Evolutionary conservation across 257 asterid genomes (phyloP), one percentile per base, ranked within the genome.

Genomic region (Haberlea rhodopensis): DNA sequence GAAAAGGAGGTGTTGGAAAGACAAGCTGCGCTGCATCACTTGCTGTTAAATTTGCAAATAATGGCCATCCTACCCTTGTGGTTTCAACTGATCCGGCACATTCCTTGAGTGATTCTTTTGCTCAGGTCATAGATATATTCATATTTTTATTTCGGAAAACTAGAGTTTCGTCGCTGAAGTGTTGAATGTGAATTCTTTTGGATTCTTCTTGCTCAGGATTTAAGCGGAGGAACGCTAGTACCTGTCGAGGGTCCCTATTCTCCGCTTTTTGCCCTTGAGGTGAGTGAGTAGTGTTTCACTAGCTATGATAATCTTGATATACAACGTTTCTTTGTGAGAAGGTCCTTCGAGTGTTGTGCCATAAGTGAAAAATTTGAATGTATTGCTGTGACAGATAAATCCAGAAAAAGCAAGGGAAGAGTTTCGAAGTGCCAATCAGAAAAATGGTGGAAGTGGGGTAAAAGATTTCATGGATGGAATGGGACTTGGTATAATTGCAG

Each of bases 21-120:
- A 94, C 99, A 7, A 94, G 97, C 77, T 94, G 99, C 61, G 99
- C 99, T 72, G 95, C 96, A 46, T 87, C 97, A 27, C 95, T 94
- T 73, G 99, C 99, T 45, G 97, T 90, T 57, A 94, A 90, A 75
- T 94, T 94, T 60, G 99, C 99, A 18, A 94, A 94, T 71, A 90
- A 80, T 43, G 99, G 99, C 21, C 99, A 94, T 66, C 96, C 97
- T 32, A 90, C 99, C 21, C 86, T 94, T 4, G 97, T 94, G 73
- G 99, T 94, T 87, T 90, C 99, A 69, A 94, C 99, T 21, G 99
- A 94, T 70, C 99, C 99, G 24, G 99, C 99, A 13, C 96, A 94
- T 84, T 94, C 99, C 23, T 78, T 94, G 70, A 94, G 99, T 72
- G 99, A 94, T 82, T 94, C 99, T 68, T 94, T 94, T 68, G 95